phyloP scores from a whole-genome alignment of 805 yeast genomes.

The Cyberlindnera xishuangbannaensis region DNA sequence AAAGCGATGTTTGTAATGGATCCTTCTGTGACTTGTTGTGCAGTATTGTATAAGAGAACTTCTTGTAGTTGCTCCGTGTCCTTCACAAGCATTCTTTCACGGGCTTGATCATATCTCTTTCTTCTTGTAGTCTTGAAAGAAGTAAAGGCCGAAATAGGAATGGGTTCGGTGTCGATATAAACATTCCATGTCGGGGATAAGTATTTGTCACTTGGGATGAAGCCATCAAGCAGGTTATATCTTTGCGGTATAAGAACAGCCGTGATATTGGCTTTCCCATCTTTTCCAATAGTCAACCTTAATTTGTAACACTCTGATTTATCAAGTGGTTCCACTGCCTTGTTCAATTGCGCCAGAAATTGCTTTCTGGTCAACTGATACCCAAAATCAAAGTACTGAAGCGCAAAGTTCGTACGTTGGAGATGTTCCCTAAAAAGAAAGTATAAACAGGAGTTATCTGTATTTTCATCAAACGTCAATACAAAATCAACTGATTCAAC shows the following conservation, averaged over 20 bases:
- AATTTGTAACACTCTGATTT: conserved; percentile 38
- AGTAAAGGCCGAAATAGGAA: conserved; percentile 65
- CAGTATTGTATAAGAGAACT: conserved; percentile 62
- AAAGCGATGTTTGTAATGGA: conserved; percentile 79
- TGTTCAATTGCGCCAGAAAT: conserved; percentile 37
- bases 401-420: conserved; percentile 48
- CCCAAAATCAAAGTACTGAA: conserved; percentile 48
- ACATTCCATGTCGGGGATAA: conserved; percentile 46
- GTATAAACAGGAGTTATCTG: conserved; percentile 31
- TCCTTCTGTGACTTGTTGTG: conserved; percentile 68
- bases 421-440: conserved; percentile 62
- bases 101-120: conserved; percentile 53
- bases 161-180: conserved; percentile 49
- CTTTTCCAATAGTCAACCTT: conserved; percentile 36
- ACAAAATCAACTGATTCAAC: conserved; percentile 13
- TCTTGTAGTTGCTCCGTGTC: conserved; percentile 41
- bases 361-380: conserved; percentile 36
- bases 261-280: conserved; percentile 33
- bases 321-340: conserved; percentile 28
- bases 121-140: conserved; percentile 84
- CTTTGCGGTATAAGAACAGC: conserved; percentile 29
- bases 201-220: conserved; percentile 24
- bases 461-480: conserved; percentile 8
- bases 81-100: conserved; percentile 39
- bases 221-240: conserved; percentile 27